A percentile compares a stretch with the other conserved stretches of the same genome.
These are phyloP conservation scores for Stemphylium vesicarium DNA, from an alignment of 2,329 filamentous ascomycete genomes.

Conservation along the genomic window DNA sequence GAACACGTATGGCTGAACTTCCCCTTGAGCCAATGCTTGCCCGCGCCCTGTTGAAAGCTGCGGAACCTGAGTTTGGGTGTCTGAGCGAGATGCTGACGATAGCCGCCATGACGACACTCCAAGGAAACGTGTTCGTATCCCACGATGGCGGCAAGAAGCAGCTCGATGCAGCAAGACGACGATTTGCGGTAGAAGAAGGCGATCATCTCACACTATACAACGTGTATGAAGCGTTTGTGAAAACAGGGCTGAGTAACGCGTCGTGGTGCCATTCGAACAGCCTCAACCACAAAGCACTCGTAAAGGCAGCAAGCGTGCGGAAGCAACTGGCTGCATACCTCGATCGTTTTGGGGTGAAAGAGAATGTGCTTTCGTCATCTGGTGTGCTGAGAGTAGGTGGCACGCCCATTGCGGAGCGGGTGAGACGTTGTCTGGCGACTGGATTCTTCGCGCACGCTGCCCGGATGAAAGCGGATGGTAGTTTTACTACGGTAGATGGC, in stretches of 20 bases:
- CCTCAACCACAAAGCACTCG: slow-evolving; percentile 85
- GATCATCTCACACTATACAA: slow-evolving; percentile 94
- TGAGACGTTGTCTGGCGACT: slow-evolving; percentile 82
- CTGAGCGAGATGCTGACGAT: slow-evolving; percentile 87
- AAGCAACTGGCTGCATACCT: slow-evolving; percentile 86
- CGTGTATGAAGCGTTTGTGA: slow-evolving; percentile 88
- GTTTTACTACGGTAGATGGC: slow-evolving; percentile 83
- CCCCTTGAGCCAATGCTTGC: slow-evolving; percentile 96
- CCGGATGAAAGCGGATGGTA: slow-evolving; percentile 91
- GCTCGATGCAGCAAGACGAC: slow-evolving; percentile 75
- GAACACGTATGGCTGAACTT: slow-evolving; percentile 88
- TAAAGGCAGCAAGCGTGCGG: slow-evolving; percentile 81
- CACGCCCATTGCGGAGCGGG: slow-evolving; percentile 69
- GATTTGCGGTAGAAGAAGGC: slow-evolving; percentile 90
- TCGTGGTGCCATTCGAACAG: slow-evolving; percentile 88
- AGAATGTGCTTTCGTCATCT: slow-evolving; percentile 53
- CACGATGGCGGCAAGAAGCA: slow-evolving; percentile 78
- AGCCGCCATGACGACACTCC: slow-evolving; percentile 89
- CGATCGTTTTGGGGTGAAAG: slow-evolving; percentile 78
- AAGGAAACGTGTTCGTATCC: slow-evolving; percentile 82
- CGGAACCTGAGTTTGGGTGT: slow-evolving; percentile 69
- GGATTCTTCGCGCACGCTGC: slow-evolving; percentile 95
- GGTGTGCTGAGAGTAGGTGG: slow-evolving; percentile 50
- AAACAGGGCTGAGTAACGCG: slow-evolving; percentile 79
- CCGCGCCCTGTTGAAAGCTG: slow-evolving; percentile 79